Evolutionary conservation across 257 asterid genomes (phyloP).

Genomic region (Eustoma russellianum): DNA sequence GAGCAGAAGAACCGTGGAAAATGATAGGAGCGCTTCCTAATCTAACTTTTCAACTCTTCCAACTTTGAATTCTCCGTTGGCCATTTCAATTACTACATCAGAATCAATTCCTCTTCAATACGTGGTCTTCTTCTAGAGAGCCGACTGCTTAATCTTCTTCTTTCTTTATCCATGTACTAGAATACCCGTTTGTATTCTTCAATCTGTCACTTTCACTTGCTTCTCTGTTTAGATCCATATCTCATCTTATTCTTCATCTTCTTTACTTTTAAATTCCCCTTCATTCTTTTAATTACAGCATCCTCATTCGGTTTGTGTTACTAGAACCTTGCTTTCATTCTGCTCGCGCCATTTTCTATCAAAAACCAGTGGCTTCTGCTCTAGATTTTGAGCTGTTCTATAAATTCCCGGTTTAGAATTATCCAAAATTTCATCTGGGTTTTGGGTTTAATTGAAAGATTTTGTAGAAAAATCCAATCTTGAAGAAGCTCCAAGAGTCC

Average conservation of each 20-base stretch:
- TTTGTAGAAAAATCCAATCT: not conserved
- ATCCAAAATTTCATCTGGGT: not conserved
- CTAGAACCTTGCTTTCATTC: not conserved
- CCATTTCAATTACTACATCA: too few relatives aligned
- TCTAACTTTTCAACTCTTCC: too few relatives aligned
- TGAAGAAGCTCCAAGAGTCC: not conserved
- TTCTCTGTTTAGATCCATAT: not conserved
- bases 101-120: too few relatives aligned
- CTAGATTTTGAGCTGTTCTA: not conserved
- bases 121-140: too few relatives aligned
- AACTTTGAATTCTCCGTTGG: too few relatives aligned
- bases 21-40: too few relatives aligned
- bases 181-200: not conserved
- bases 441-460: not conserved
- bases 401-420: too few relatives aligned
- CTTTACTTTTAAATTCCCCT: not conserved
- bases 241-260: constrained; percentile 4
- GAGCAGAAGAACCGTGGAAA: too few relatives aligned
- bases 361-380: not conserved
- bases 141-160: too few relatives aligned
- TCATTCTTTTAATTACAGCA: not conserved
- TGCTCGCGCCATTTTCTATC: not conserved
- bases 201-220: constrained; percentile 1
- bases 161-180: too few relatives aligned
- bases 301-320: not conserved